Percentiles rank a stretch among this genome's conserved stretches.
phyloP scores from a whole-genome alignment of 2,329 filamentous ascomycete species.

The Trichoderma semiorbis region DNA sequence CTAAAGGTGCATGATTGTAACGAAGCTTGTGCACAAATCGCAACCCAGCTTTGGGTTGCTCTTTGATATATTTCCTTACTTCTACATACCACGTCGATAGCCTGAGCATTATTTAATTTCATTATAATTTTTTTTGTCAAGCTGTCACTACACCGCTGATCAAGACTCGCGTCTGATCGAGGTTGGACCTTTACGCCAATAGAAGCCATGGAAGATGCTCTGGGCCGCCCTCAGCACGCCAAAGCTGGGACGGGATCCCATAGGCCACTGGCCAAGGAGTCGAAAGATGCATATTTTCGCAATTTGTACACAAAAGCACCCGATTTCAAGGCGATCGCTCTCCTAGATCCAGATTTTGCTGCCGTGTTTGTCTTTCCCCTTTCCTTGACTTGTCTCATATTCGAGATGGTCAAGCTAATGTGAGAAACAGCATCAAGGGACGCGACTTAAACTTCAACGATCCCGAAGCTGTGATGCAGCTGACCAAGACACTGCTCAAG shows the following conservation, averaged over 20 bases:
- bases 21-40: constrained; percentile 24
- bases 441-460: constrained; percentile 75
- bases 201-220: neutral
- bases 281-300: constrained; percentile 33
- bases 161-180: neutral
- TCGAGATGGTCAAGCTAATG: neutral
- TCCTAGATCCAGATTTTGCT: constrained; percentile 41
- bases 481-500: constrained; percentile 76
- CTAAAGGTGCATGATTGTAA: constrained; percentile 32
- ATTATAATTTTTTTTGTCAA: neutral
- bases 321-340: constrained; percentile 43
- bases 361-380: constrained; percentile 35
- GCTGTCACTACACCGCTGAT: neutral
- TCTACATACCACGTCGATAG: neutral
- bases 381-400: constrained; percentile 8
- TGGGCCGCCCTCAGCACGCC: neutral
- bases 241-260: neutral
- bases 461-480: constrained; percentile 69
- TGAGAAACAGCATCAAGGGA: constrained; percentile 26
- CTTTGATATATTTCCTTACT: neutral
- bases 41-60: neutral
- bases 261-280: neutral
- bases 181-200: neutral
- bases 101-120: neutral
- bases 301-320: constrained; percentile 40